Conservation (phyloP, 1,284 basidiomycete genomes). For the Fomitopsis pinicola region DNA sequence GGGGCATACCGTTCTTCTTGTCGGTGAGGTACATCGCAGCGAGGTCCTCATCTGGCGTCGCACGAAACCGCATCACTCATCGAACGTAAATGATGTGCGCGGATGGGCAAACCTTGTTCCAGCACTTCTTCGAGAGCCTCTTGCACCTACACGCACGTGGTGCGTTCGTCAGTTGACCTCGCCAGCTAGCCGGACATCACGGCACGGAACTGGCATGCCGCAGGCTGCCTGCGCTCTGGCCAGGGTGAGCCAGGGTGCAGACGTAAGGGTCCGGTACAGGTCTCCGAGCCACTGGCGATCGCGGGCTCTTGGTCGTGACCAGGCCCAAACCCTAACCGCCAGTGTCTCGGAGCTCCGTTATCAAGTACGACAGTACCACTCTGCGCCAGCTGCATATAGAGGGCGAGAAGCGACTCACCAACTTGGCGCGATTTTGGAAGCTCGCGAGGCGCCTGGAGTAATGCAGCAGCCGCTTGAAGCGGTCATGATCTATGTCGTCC, state of each 20-base stretch:
- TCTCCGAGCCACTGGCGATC: not conserved
- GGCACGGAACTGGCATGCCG: not conserved
- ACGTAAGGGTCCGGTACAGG: not conserved
- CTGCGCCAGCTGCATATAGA: not conserved
- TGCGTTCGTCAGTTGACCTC: not conserved
- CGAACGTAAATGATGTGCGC: constrained; percentile 2
- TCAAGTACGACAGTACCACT: constrained; percentile 12
- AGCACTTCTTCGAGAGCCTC: constrained; percentile 87
- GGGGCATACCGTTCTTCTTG: constrained; percentile 55
- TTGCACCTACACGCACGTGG: constrained; percentile 57
- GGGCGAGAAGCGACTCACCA: constrained; percentile 37
- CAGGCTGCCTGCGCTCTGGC: not conserved
- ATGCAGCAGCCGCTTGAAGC: constrained; percentile 85
- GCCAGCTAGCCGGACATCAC: not conserved
- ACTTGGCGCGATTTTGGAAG: constrained; percentile 85
- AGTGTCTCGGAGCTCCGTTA: constrained; percentile 1
- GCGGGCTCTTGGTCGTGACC: not conserved
- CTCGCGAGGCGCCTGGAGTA: constrained; percentile 83
- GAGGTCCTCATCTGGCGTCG: constrained; percentile 79
- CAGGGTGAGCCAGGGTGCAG: not conserved
- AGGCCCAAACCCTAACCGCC: not conserved
- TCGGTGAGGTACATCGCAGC: constrained; percentile 89
- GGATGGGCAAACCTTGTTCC: constrained; percentile 62
- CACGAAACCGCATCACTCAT: not conserved
- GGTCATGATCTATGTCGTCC: constrained; percentile 90